Base-by-base conservation (phyloP, 345 rosid genomes). In the Cardamine resedifolia region DNA sequence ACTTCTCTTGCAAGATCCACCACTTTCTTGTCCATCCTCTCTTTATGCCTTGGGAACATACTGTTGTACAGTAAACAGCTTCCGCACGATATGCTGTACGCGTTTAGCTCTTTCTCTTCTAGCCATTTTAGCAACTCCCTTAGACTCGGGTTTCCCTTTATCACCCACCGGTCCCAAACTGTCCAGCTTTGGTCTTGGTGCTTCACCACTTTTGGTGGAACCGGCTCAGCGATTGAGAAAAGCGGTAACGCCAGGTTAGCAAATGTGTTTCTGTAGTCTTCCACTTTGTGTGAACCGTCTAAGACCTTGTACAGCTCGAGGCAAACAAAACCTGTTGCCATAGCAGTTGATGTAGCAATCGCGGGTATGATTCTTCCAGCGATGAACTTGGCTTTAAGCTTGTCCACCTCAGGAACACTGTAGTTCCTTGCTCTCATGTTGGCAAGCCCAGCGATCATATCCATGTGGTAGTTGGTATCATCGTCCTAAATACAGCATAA, bases 361-460 rank as follows among this genome's bases (percentile, higher is more conserved):
- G 99, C 99, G 3, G 99, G 99, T 56, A 96, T 92, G 77, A 96
- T 96, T 80, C 99, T 92, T 69, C 99, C 99, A 5, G 99, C 99
- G 15, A 96, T 96, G 69, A 96, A 90, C 79, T 96, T 96, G 57
- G 99, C 99, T 73, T 96, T 96, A 58, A 96, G 88, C 79, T 96
- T 96, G 84, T 96, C 98, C 2, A 96, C 98, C 72, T 96, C 99
- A 0, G 96, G 96, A 61, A 96, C 90, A 74, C 89, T 77, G 80
- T 96, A 96, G 86, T 96, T 96, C 72, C 97, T 92, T 45, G 99
- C 99, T 83, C 99, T 92, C 99, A 96, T 96, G 85, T 96, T 96
- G 31, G 99, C 99, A 38, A 96, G 90, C 49, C 86, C 99, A 56
- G 98, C 94, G 55, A 96, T 96, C 82, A 92, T 57, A 80, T 96